Evolutionary conservation across 495 filamentous ascomycete species (phyloP), one percentile per base, ranked within the genome.

Genomic region (Penicillium riverlandense): DNA sequence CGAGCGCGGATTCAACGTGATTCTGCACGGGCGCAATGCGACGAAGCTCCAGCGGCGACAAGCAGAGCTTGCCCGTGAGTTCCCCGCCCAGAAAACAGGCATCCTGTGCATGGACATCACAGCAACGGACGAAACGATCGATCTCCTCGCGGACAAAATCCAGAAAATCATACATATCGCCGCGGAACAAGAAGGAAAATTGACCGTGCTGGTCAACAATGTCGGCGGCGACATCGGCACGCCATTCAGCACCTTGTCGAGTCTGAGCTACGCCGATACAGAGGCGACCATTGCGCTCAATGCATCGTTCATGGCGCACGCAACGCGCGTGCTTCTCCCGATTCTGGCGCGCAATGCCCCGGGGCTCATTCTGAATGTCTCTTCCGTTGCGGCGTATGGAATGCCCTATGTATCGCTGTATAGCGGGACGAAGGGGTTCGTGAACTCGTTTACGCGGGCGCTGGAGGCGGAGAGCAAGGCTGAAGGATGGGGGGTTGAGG

Each of bases 21-120:
- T 79, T 6, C 45, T 82, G 7, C 77, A 81, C 54, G 78, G 78
- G 11, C 70, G 77, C 27, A 78, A 74, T 42, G 38, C 39, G 6
- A 30, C 48, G 16, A 82, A 80, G 46, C 67, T 80, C 1, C 40
- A 51, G 2, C 34, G 37, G 4, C 51, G 70, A 11, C 48, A 52
- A 8, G 35, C 28, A 1, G 57, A 64, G 14, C 54, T 76, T 0
- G 9, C 40, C 2, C 29, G 43, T 0, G 29, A 54, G 11, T 70
- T 63, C 36, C 74, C 75, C 2, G 9, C 37, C 1, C 38, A 51
- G 6, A 39, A 48, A 8, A 50, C 61, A 8, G 43, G 32, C 1
- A 54, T 59, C 8, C 40, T 22, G 4, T 22, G 22, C 22, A 22
- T 22, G 22, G 22, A 22, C 22, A 4, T 22, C 22, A 22, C 22